phyloP scores from a whole-genome alignment of 2,329 filamentous ascomycete genomes.

The Intubia oerlemansii region DNA sequence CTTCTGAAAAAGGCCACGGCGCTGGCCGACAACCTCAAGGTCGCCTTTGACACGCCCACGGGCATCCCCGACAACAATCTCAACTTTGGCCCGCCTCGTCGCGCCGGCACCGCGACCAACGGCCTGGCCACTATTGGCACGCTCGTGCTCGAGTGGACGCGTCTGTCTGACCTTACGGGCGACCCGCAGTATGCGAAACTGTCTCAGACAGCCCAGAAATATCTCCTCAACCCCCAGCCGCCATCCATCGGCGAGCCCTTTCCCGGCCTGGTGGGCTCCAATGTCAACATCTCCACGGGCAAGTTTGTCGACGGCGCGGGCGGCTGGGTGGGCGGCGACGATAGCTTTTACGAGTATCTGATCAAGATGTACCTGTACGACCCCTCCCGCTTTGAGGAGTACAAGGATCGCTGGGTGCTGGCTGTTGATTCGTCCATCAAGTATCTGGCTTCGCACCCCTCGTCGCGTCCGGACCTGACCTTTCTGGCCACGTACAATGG shows the following conservation, averaged over 20 bases:
- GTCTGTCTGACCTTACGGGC: slow-evolving; percentile 52
- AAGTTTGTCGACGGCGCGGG: slow-evolving; percentile 44
- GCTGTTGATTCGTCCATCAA: slow-evolving; percentile 58
- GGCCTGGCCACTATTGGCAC: slow-evolving; percentile 60
- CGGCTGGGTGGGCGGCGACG: slow-evolving; percentile 57
- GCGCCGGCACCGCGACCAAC: slow-evolving; percentile 33
- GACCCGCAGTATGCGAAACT: slow-evolving; percentile 44
- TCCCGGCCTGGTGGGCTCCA: slow-evolving; percentile 52
- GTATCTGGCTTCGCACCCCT: slow-evolving; percentile 48
- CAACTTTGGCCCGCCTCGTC: slow-evolving; percentile 29
- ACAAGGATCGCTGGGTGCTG: slow-evolving; percentile 53
- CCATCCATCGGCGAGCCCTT: slow-evolving; percentile 39
- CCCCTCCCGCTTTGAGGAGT: slow-evolving; percentile 34
- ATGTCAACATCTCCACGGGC: slow-evolving; percentile 43
- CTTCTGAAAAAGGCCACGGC: slow-evolving; percentile 45
- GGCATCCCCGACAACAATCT: slow-evolving; percentile 56
- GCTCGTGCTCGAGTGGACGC: slow-evolving; percentile 68
- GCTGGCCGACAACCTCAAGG: slow-evolving; percentile 52
- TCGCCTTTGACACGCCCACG: slow-evolving; percentile 55
- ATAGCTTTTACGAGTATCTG: slow-evolving; percentile 77
- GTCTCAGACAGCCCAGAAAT: slow-evolving; percentile 43
- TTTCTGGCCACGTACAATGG: slow-evolving; percentile 41
- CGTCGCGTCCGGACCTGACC: slow-evolving; percentile 44
- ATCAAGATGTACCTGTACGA: slow-evolving; percentile 85
- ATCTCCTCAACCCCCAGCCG: slow-evolving; percentile 47